Evolutionary conservation across 1,284 basidiomycete genomes (phyloP), one percentile per base, ranked within the genome.

Genomic region (Fomes fomentarius): DNA sequence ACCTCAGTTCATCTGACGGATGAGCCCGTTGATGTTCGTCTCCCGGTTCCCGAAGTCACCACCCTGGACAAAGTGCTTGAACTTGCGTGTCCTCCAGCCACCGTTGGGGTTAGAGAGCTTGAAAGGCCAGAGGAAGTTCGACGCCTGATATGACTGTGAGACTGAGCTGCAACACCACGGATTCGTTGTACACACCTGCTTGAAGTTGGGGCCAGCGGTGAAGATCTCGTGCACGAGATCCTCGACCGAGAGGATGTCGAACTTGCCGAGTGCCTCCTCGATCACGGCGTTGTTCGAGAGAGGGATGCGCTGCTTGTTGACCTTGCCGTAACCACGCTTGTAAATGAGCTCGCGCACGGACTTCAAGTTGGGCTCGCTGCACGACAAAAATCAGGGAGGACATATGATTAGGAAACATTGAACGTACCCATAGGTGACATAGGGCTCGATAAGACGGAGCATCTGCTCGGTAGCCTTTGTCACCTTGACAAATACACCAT

Each of bases 291-390:
- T 99, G 82, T 94, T 94, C 70, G 89, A 80, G 66, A 99, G 89
- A 63, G 96, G 96, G 69, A 99, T 92, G 72, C 96, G 92, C 78
- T 98, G 96, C 77, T 93, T 96, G 85, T 96, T 79, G 75, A 99
- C 87, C 83, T 98, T 99, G 76, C 96, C 97, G 75, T 98, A 98
- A 57, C 97, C 97, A 66, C 97, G 94, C 87, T 99, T 99, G 90
- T 99, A 99, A 79, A 99, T 89, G 62, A 99, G 81, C 76, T 98
- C 96, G 65, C 96, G 94, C 72, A 98, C 89, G 42, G 95, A 88
- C 79, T 98, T 98, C 69, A 98, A 81, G 82, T 98, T 98, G 57
- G 94, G 92, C 74, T 96, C 93, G 74, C 93, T 89, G 50, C 15
- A 14, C 12, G 7, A 12, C 25, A n/a, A 17, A 30, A 12, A 22